A percentile compares a stretch with the other conserved stretches of the same genome.
phyloP scores from a whole-genome alignment of 73 alveolate species.

The Effrenium voratum region DNA sequence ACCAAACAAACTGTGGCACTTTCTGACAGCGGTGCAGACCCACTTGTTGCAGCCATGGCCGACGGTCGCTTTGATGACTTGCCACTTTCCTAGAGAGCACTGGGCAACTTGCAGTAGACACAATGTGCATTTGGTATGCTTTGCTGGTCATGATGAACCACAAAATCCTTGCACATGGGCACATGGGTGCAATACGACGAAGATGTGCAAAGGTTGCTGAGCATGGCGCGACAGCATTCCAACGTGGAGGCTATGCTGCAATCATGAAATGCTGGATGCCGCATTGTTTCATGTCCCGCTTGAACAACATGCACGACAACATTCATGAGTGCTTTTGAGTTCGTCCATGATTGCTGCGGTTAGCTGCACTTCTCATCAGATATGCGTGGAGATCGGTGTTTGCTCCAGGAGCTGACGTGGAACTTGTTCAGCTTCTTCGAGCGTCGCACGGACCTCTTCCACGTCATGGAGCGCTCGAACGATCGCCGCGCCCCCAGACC shows the following conservation, averaged over 20 bases:
- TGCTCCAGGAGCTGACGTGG: constrained; percentile 82
- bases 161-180: neutral
- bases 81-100: constrained; percentile 8
- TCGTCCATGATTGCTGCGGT: no score
- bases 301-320: no score
- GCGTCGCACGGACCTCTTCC: constrained; percentile 92
- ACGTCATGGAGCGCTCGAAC: constrained; percentile 72
- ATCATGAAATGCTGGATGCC: no score
- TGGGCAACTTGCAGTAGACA: no score
- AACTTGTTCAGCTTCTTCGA: constrained; percentile 82
- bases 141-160: neutral
- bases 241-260: constrained; percentile 63
- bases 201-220: constrained; percentile 31
- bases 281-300: no score
- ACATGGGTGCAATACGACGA: neutral
- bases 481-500: constrained; percentile 13
- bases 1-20: no score
- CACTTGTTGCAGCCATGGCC: constrained; percentile 66
- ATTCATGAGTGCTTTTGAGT: no score
- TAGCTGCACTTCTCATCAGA: no score
- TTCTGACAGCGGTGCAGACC: no score
- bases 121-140: neutral
- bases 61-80: constrained; percentile 82
- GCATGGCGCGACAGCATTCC: constrained; percentile 81
- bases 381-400: no score